Percentiles rank a stretch among this genome's conserved stretches.
Conservation (phyloP, 495 filamentous ascomycete genomes). For the Penicillium antarcticum region DNA sequence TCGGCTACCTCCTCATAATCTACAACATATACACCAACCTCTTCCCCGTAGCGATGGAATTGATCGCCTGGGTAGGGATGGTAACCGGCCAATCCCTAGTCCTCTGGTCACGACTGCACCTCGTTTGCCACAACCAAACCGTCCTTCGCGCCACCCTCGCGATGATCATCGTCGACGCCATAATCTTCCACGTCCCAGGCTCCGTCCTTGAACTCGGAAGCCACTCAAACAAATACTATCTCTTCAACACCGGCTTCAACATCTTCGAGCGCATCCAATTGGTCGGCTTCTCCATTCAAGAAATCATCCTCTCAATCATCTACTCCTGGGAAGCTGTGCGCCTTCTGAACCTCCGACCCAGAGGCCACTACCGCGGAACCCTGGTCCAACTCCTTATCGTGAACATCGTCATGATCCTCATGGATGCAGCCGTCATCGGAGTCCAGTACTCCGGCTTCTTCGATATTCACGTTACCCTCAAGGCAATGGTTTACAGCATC, state of each 20-base stretch:
- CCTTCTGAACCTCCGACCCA: conserved; percentile 37
- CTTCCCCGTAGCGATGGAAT: conserved; percentile 34
- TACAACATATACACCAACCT: conserved; percentile 31
- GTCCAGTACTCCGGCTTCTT: conserved; percentile 44
- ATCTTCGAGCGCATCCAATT: conserved; percentile 52
- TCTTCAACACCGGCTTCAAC: conserved; percentile 27
- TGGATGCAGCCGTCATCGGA: conserved; percentile 43
- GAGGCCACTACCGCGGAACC: conserved; percentile 29
- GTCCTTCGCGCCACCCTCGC: conserved; percentile 45
- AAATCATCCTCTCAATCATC: conserved; percentile 47
- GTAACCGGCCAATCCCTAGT: conserved; percentile 62
- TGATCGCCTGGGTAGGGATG: conserved; percentile 56
- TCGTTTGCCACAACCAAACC: conserved; percentile 38
- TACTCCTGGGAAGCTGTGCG: conserved; percentile 46
- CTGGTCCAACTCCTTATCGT: conserved; percentile 48
- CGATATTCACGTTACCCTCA: conserved; percentile 48
- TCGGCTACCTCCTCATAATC: conserved; percentile 54
- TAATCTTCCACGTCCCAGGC: conserved; percentile 48
- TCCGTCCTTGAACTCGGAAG: conserved; percentile 48
- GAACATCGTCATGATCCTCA: conserved; percentile 43
- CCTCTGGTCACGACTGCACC: conserved; percentile 60
- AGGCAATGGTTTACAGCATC: conserved; percentile 51
- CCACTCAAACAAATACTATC: conserved; percentile 29
- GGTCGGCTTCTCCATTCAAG: conserved; percentile 47
- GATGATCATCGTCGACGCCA: conserved; percentile 54